phyloP scores from a whole-genome alignment of 768 basidiomycete genomes.

The Auricularia cornea region DNA sequence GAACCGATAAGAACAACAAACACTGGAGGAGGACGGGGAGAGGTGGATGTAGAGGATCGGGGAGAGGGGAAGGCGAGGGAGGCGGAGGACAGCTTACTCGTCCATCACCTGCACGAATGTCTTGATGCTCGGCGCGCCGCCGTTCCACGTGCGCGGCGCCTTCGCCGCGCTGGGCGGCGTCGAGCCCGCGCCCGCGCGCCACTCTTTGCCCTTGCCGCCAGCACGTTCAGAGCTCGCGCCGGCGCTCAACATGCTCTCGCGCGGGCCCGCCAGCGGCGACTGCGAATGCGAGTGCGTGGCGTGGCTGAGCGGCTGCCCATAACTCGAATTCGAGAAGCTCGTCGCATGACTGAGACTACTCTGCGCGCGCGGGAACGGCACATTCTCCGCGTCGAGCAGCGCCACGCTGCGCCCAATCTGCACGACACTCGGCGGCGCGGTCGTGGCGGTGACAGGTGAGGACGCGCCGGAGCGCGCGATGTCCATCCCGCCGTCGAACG shows the following conservation, averaged over 20 bases:
- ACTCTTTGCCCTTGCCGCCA: background rate
- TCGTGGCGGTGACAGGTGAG: too few relatives aligned
- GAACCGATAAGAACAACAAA: too few relatives aligned
- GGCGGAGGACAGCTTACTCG: background rate
- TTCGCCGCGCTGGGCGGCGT: too few relatives aligned
- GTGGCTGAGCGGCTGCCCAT: background rate
- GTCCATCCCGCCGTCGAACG: too few relatives aligned
- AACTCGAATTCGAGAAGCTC: background rate
- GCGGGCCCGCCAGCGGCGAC: background rate
- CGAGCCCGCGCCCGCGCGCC: background rate
- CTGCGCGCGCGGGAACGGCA: background rate
- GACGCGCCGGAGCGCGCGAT: too few relatives aligned
- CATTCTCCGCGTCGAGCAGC: background rate
- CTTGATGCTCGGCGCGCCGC: background rate
- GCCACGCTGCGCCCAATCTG: background rate
- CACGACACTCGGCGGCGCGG: background rate
- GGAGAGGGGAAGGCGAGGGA: too few relatives aligned
- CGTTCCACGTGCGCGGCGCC: background rate
- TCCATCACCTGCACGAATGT: background rate
- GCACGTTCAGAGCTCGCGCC: background rate
- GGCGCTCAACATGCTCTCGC: background rate
- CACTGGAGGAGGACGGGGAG: too few relatives aligned
- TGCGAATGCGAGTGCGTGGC: too few relatives aligned
- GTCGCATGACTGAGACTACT: background rate
- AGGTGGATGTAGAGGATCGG: too few relatives aligned